Evolutionary conservation across 2,329 filamentous ascomycete genomes (phyloP).

Genomic region (Colletotrichum lentis): DNA sequence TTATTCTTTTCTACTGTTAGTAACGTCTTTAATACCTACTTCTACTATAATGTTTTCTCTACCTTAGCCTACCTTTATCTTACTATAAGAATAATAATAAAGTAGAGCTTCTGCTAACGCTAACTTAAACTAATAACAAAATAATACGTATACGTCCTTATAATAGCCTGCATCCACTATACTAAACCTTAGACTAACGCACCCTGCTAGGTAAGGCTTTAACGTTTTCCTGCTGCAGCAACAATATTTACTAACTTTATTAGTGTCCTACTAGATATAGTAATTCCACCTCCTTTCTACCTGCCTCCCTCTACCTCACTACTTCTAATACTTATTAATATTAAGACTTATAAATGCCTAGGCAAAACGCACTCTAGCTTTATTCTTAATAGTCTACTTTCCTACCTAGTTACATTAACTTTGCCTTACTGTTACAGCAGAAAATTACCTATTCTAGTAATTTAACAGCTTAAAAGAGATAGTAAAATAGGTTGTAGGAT

Average conservation of each 20-base stretch:
- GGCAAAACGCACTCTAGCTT: not conserved
- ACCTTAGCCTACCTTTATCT: not conserved
- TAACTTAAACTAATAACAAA: not conserved
- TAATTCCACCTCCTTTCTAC: not conserved
- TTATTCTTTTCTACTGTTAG: not conserved
- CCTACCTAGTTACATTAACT: not conserved
- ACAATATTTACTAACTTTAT: not conserved
- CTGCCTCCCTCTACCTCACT: not conserved
- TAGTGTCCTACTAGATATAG: not conserved
- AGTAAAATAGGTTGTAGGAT: not conserved
- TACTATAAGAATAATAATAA: not conserved
- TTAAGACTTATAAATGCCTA: not conserved
- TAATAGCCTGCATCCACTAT: not conserved
- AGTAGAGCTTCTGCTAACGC: not conserved
- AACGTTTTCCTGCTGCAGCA: not conserved
- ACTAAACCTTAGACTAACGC: not conserved
- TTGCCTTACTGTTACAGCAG: not conserved
- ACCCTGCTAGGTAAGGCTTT: not conserved
- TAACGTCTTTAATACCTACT: not conserved
- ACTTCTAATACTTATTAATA: not conserved
- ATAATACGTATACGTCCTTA: not conserved
- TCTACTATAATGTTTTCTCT: not conserved
- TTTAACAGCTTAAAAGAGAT: not conserved
- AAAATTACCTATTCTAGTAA: conserved; percentile 1
- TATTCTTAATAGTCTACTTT: not conserved